A percentile compares a stretch with the other conserved stretches of the same genome.
Evolutionary conservation across 768 basidiomycete species (phyloP).

Genomic region (Calocera viscosa): DNA sequence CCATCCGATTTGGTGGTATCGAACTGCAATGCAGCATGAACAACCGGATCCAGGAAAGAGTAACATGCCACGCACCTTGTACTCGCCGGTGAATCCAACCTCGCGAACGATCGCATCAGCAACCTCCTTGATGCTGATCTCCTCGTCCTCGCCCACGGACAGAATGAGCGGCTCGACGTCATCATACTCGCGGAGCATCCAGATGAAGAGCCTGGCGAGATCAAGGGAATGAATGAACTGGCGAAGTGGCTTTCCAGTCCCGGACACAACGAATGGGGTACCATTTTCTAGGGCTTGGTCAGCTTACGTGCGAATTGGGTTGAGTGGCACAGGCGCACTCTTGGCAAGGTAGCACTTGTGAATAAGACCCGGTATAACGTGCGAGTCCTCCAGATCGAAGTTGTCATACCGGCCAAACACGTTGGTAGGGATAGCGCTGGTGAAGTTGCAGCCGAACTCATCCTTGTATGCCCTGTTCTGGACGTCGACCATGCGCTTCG

Average conservation of each 20-base stretch:
- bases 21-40: too few relatives aligned
- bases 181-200: constrained; percentile 81
- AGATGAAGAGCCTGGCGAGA: constrained; percentile 89
- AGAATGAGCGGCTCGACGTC: constrained; percentile 89
- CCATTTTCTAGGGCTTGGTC: constrained; percentile 45
- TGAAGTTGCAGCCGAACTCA: constrained; percentile 88
- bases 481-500: constrained; percentile 89
- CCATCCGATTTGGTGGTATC: constrained; percentile 78
- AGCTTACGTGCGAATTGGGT: neutral
- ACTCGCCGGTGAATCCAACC: constrained; percentile 65
- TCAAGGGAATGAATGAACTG: constrained; percentile 97
- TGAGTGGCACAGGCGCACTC: constrained; percentile 36
- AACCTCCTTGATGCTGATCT: constrained; percentile 83
- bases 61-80: constrained; percentile 48
- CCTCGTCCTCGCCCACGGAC: constrained; percentile 86
- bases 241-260: constrained; percentile 84
- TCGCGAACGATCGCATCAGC: constrained; percentile 84
- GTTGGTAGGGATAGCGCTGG: constrained; percentile 92
- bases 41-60: too few relatives aligned
- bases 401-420: constrained; percentile 95
- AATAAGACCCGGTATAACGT: constrained; percentile 88
- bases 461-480: constrained; percentile 96
- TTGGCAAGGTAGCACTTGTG: constrained; percentile 90
- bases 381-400: constrained; percentile 80
- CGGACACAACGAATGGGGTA: constrained; percentile 76